These are phyloP conservation scores for Limonium bicolor DNA, from an alignment of 148 eudicot genomes.

Conservation along the genomic window DNA sequence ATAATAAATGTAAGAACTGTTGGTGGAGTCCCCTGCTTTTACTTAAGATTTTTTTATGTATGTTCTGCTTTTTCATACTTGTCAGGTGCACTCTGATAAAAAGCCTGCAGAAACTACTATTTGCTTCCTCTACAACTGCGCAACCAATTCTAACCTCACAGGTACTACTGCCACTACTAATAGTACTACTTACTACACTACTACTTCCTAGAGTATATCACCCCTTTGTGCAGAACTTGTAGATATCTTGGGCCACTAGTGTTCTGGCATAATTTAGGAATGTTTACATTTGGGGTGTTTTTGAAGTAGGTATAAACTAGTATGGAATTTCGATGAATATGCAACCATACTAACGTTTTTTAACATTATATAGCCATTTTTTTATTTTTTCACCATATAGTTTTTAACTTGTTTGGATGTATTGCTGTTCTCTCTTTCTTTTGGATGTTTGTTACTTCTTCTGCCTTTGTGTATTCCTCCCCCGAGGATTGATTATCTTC, in stretches of 20 bases:
- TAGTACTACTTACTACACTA: too few species aligned
- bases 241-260: background rate
- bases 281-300: background rate
- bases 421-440: too few species aligned
- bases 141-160: slow-evolving; percentile 84
- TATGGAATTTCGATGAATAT: too few species aligned
- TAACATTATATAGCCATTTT: too few species aligned
- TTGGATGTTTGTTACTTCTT: background rate
- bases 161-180: slow-evolving; percentile 24
- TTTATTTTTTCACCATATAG: too few species aligned
- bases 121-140: slow-evolving; percentile 96
- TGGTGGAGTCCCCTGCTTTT: background rate
- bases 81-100: slow-evolving; percentile 80
- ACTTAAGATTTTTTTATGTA: background rate
- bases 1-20: background rate
- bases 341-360: too few species aligned
- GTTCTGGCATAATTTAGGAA: too few species aligned
- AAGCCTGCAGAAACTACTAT: slow-evolving; percentile 83
- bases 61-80: background rate
- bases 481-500: background rate
- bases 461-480: background rate
- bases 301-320: too few species aligned
- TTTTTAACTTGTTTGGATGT: too few species aligned
- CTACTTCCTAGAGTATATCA: background rate
- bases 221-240: background rate